Evolutionary conservation across 2,329 filamentous ascomycete genomes (phyloP).

Genomic region (Helminthosporium solani): DNA sequence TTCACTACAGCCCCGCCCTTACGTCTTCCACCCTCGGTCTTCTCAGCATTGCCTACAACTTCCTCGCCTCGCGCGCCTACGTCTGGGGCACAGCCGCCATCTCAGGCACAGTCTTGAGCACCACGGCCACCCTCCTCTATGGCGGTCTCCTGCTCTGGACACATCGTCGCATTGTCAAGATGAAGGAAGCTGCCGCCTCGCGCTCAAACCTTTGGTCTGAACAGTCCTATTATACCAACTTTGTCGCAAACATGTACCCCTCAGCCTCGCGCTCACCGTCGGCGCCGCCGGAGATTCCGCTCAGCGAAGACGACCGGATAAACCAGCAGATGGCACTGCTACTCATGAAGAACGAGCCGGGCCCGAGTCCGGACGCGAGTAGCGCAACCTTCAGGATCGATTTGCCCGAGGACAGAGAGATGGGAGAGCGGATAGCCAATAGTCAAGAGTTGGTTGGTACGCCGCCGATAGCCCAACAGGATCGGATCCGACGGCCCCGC

Average conservation of each 20-base stretch:
- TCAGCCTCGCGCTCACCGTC: constrained; percentile 29
- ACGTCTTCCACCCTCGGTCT: constrained; percentile 50
- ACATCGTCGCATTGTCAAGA: constrained; percentile 43
- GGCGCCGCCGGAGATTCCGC: constrained; percentile 22
- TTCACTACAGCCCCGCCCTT: constrained; percentile 40
- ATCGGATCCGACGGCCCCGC: constrained; percentile 25
- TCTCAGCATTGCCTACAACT: constrained; percentile 51
- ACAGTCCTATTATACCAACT: constrained; percentile 47
- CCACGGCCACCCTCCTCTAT: constrained; percentile 45
- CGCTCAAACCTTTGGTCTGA: constrained; percentile 38
- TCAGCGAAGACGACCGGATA: constrained; percentile 52
- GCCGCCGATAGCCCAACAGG: constrained; percentile 20
- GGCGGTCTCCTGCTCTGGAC: constrained; percentile 45
- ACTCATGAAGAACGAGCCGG: constrained; percentile 40
- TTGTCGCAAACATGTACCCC: constrained; percentile 51
- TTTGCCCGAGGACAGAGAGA: constrained; percentile 37
- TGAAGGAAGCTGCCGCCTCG: constrained; percentile 21
- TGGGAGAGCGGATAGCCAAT: constrained; percentile 23
- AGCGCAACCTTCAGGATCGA: constrained; percentile 48
- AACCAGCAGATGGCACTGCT: constrained; percentile 54
- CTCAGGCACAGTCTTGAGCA: constrained; percentile 45
- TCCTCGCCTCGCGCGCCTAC: constrained; percentile 45
- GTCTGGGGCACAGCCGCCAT: constrained; percentile 48
- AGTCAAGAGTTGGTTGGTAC: constrained; percentile 37
- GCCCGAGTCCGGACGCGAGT: constrained; percentile 35